Percentiles rank a stretch among this genome's conserved stretches.
phyloP scores from a whole-genome alignment of 192 early-diverging fungal genomes.

The Coemansia sp. region DNA sequence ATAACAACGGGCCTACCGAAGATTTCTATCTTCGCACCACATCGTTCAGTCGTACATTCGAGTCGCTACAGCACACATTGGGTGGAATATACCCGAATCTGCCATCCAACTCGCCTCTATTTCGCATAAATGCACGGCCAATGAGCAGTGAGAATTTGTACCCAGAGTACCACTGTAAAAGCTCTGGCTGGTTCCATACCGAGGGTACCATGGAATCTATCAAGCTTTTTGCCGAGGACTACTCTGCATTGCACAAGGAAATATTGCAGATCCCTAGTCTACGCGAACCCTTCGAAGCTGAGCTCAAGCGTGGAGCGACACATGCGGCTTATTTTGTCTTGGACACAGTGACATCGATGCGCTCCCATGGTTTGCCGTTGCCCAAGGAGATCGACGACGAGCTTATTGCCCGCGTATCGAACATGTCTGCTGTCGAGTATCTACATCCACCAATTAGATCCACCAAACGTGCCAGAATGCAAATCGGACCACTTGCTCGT shows the following conservation, averaged over 20 bases:
- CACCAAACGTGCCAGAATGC: conserved; percentile 30
- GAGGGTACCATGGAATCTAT: conserved; percentile 14
- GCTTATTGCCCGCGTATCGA: conserved; percentile 29
- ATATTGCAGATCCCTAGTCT: conserved; percentile 29
- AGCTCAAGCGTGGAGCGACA: background rate
- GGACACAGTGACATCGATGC: conserved; percentile 32
- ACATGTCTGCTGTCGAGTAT: conserved; percentile 25
- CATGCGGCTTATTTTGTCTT: conserved; percentile 17
- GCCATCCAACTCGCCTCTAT: conserved; percentile 4
- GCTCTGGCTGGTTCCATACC: conserved; percentile 19
- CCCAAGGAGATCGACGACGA: conserved; percentile 33
- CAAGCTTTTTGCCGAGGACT: conserved; percentile 16
- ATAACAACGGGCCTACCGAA: conserved; percentile 10
- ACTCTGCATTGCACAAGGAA: conserved; percentile 24
- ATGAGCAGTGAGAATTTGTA: conserved; percentile 34
- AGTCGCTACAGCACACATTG: conserved; percentile 66
- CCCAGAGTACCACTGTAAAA: conserved; percentile 27
- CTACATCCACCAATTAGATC: conserved; percentile 24
- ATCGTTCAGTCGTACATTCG: conserved; percentile 65
- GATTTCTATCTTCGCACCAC: conserved; percentile 63
- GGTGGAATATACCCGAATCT: conserved; percentile 62
- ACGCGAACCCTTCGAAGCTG: conserved; percentile 13
- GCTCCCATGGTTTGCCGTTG: conserved; percentile 31
- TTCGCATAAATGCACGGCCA: conserved; percentile 42
- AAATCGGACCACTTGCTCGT: conserved; percentile 36